phyloP scores from a whole-genome alignment of 2,329 filamentous ascomycete genomes.

The Penicillium vulpinum region DNA sequence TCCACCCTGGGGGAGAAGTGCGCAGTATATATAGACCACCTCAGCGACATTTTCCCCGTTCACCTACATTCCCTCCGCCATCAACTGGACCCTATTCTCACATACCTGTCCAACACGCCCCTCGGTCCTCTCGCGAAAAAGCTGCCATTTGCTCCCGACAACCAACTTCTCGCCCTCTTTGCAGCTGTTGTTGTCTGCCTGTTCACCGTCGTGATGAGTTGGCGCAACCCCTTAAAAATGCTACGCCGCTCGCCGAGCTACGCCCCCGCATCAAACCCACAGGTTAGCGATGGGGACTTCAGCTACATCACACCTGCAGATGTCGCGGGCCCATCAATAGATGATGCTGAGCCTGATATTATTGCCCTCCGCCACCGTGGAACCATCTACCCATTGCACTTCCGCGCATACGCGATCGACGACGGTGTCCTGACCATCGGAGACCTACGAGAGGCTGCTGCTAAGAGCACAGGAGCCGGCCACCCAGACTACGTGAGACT shows the following conservation, averaged over 20 bases:
- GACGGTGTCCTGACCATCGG: slow-evolving; percentile 47
- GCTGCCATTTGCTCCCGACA: slow-evolving; percentile 22
- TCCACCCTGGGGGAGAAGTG: slow-evolving; percentile 45
- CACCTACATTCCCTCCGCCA: slow-evolving; percentile 36
- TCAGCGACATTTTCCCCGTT: slow-evolving; percentile 33
- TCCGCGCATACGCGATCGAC: slow-evolving; percentile 49
- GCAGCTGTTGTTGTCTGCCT: slow-evolving; percentile 31
- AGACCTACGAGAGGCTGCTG: slow-evolving; percentile 43
- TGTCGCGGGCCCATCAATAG: slow-evolving; percentile 30
- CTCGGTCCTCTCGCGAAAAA: slow-evolving; percentile 25
- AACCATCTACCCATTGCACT: slow-evolving; percentile 45
- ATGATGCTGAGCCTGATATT: slow-evolving; percentile 44
- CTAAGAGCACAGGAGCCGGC: slow-evolving; percentile 36
- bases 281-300: slow-evolving; percentile 42
- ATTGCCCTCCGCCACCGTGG: slow-evolving; percentile 46
- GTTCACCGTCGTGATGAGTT: slow-evolving; percentile 37
- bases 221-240: slow-evolving; percentile 35
- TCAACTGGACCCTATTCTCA: slow-evolving; percentile 29
- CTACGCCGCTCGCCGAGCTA: slow-evolving; percentile 36
- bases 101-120: slow-evolving; percentile 25
- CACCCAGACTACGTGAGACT: slow-evolving; percentile 44
- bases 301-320: slow-evolving; percentile 42
- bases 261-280: slow-evolving; percentile 30
- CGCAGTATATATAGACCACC: slow-evolving; percentile 40
- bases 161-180: slow-evolving; percentile 25